Evolutionary conservation across 2,329 filamentous ascomycete species (phyloP).

Genomic region (Chaetomiaceae sp.): DNA sequence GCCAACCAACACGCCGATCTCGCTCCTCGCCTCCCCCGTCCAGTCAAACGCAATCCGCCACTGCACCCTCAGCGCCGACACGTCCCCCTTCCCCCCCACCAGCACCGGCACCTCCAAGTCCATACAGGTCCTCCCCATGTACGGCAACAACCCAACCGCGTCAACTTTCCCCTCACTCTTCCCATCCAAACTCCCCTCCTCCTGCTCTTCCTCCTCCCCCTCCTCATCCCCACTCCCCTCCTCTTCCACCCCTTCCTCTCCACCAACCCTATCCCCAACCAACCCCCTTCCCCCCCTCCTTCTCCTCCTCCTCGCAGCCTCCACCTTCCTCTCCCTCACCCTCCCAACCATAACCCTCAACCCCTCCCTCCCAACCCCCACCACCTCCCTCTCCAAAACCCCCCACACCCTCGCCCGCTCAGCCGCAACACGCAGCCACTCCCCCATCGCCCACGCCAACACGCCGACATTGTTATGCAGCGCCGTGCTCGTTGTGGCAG

Average conservation of each 20-base stretch:
- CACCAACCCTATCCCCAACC: constrained; percentile 21
- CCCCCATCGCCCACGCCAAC: constrained; percentile 61
- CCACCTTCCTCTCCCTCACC: constrained; percentile 31
- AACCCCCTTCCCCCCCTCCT: constrained; percentile 14
- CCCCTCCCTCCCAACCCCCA: constrained; percentile 32
- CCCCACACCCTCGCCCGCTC: constrained; percentile 61
- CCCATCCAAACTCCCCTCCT: constrained; percentile 20
- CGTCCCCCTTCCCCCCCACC: constrained; percentile 23
- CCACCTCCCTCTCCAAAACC: constrained; percentile 45
- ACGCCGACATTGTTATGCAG: constrained; percentile 54
- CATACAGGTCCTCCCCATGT: constrained; percentile 49
- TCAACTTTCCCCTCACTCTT: constrained; percentile 21
- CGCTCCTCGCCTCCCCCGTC: constrained; percentile 64
- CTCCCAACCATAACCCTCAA: constrained; percentile 29
- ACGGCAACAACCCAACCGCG: constrained; percentile 46
- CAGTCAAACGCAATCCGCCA: constrained; percentile 67
- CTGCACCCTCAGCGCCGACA: constrained; percentile 40
- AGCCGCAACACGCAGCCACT: constrained; percentile 59
- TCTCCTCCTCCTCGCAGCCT: too few relatives aligned
- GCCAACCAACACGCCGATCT: constrained; percentile 49
- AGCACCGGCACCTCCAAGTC: constrained; percentile 45
- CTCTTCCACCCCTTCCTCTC: constrained; percentile 19
- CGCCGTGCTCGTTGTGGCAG: constrained; percentile 30
- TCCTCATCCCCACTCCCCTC: constrained; percentile 28
- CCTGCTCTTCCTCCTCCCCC: constrained; percentile 19